Conservation (phyloP, 192 early-diverging fungal species). For the Backusella tuberculispora region DNA sequence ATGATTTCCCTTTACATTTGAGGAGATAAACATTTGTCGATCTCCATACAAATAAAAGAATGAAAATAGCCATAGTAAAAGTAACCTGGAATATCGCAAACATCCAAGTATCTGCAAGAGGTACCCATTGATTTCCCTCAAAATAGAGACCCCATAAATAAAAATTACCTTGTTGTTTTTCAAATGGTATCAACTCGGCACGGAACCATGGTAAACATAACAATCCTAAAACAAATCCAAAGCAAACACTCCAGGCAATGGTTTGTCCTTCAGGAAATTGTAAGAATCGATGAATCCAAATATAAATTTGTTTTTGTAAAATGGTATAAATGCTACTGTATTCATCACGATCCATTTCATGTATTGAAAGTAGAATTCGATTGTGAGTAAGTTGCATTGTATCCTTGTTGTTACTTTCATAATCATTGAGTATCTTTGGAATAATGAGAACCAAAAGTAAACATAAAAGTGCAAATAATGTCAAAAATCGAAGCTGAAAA, state of each 20-base stretch:
- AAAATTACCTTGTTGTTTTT: constrained; percentile 38
- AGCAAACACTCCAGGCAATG: constrained; percentile 30
- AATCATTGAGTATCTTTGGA: constrained; percentile 30
- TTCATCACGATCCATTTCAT: constrained; percentile 5
- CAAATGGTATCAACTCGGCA: constrained; percentile 65
- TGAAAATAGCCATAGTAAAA: constrained; percentile 21
- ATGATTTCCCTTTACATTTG: constrained; percentile 7
- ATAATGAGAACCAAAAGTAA: constrained; percentile 20
- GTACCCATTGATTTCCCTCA: constrained; percentile 45
- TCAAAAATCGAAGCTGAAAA: constrained; percentile 38
- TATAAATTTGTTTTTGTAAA: constrained; percentile 2
- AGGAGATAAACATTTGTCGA: constrained; percentile 21
- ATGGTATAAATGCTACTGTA: background rate
- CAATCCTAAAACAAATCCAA: constrained; percentile 45
- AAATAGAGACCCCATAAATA: constrained; percentile 56
- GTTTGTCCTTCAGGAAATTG: constrained; percentile 28
- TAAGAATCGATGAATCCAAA: constrained; percentile 57
- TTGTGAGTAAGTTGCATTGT: background rate
- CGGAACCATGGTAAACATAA: constrained; percentile 67
- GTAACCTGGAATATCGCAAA: constrained; percentile 20
- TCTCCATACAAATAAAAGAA: constrained; percentile 32
- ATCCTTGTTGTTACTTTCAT: background rate
- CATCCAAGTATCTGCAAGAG: constrained; percentile 55
- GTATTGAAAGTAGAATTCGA: constrained; percentile 20
- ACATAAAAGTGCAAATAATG: constrained; percentile 16